Conservation (phyloP, 2,329 filamentous ascomycete genomes). For the Thielaviopsis euricoi region DNA sequence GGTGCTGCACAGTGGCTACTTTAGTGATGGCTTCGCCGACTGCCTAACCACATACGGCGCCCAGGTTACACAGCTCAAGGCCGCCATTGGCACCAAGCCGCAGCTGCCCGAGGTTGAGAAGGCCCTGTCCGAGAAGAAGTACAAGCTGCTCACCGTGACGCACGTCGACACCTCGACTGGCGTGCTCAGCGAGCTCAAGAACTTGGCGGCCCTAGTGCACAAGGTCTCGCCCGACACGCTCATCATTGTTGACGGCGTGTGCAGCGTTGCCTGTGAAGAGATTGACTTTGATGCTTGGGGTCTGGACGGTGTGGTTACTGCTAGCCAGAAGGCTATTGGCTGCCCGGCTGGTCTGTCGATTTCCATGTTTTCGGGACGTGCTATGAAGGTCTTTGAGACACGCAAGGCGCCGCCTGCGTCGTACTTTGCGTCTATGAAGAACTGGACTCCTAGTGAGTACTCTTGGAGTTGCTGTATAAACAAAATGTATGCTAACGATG, state of each 20-base stretch:
- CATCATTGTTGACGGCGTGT: conserved; percentile 87
- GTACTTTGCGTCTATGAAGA: conserved; percentile 94
- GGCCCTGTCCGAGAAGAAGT: conserved; percentile 76
- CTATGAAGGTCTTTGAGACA: conserved; percentile 63
- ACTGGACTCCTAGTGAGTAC: conserved; percentile 74
- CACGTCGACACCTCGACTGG: conserved; percentile 97
- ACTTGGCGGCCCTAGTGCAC: conserved; percentile 66
- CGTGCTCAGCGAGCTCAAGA: conserved; percentile 79
- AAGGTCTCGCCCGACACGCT: conserved; percentile 81
- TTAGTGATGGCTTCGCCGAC: conserved; percentile 85
- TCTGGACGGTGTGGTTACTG: conserved; percentile 82
- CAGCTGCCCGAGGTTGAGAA: conserved; percentile 77
- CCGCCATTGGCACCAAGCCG: conserved; percentile 73
- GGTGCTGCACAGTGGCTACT: conserved; percentile 92
- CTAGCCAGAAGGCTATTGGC: conserved; percentile 92
- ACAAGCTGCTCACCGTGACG: conserved; percentile 88
- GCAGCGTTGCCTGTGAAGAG: conserved; percentile 91
- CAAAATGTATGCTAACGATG: conserved; percentile 6
- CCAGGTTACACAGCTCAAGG: conserved; percentile 77
- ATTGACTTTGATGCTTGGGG: conserved; percentile 93
- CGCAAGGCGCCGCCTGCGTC: conserved; percentile 68
- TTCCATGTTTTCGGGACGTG: conserved; percentile 79
- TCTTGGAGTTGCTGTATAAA: too few species aligned
- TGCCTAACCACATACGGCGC: conserved; percentile 85
- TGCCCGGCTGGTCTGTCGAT: conserved; percentile 89